Evolutionary conservation across 2,329 filamentous ascomycete genomes (phyloP), one percentile per base, ranked within the genome.

Genomic region (Fusarium sp.): DNA sequence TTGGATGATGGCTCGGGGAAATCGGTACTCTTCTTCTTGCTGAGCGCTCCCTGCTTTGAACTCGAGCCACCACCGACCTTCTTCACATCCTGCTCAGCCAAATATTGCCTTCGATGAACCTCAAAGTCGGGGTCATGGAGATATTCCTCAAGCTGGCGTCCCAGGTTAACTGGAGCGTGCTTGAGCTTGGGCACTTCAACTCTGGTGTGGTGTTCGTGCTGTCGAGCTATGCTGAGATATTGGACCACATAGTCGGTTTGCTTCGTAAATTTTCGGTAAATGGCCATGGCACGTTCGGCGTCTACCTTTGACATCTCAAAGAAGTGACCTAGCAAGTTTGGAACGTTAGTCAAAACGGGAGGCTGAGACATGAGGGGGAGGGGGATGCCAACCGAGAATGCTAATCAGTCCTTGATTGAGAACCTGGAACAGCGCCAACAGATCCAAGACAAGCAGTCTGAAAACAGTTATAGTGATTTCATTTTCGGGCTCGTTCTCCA

Each of bases 391-490:
- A 96, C 94, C 92, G 54, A 99, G 81, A 58, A 99, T 92, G 76
- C 96, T 97, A 78, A 99, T 99, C 73, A 97, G 91, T 44, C 92
- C 95, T 78, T 97, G 93, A 73, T 99, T 99, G 79, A 97, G 90
- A 42, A 95, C 92, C 72, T 96, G 93, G 79, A 97, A 99, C 51
- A 99, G 81, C 12, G 91, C 88, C 59, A 99, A 78, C 34, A 99
- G 82, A 76, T 99, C 95, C 70, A 97, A 83, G 19, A 96, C 96
- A 50, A 99, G 81, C 63, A 99, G 82, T 56, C 95, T 87, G 74
- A 98, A 99, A 26, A 96, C 93, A 9, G 92, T 96, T 67, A 98
- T 85, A 9, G 93, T 96, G 68, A 99, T 98, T 76, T 99, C 95
- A 73, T 98, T 99, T 74, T 97, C 93, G 7, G 91, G 88, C 70